Evolutionary conservation across 306 rosid genomes (phyloP).

Genomic region (Sicyos baderoa): DNA sequence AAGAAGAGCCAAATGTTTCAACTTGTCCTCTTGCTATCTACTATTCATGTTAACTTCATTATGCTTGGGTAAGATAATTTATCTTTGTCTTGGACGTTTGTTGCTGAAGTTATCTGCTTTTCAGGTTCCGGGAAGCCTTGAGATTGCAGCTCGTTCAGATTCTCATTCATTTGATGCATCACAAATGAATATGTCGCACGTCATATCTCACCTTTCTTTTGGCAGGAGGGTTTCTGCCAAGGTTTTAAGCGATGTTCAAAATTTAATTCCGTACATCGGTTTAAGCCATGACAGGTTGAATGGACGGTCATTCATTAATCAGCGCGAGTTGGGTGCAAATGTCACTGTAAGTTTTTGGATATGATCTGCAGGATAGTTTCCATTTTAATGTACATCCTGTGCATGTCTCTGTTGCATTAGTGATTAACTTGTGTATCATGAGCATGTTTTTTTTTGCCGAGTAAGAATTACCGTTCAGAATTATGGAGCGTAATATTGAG

Average conservation of each 20-base stretch:
- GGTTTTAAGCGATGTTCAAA: slow-evolving; percentile 59
- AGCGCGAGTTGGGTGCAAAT: slow-evolving; percentile 55
- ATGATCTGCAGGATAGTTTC: not conserved
- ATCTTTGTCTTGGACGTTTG: not conserved
- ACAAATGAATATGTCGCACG: slow-evolving; percentile 95
- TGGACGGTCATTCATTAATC: slow-evolving; percentile 69
- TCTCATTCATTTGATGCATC: slow-evolving; percentile 89
- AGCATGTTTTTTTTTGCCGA: not conserved
- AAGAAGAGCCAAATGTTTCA: not conserved
- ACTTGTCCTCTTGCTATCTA: not conserved
- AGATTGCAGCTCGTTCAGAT: slow-evolving; percentile 75
- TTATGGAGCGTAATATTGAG: not conserved
- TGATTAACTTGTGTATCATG: not conserved
- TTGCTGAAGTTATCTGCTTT: slow-evolving; percentile 16
- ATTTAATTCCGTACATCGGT: slow-evolving; percentile 71
- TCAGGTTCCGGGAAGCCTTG: slow-evolving; percentile 92
- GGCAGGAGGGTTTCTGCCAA: slow-evolving; percentile 60
- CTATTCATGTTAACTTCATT: not conserved
- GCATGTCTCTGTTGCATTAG: not conserved
- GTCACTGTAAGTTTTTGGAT: slow-evolving; percentile 69
- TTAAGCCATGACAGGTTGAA: slow-evolving; percentile 75
- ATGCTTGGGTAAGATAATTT: not conserved
- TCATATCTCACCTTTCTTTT: slow-evolving; percentile 65
- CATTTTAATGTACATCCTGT: not conserved
- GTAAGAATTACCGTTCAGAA: not conserved